Evolutionary conservation across 441 rosid genomes (phyloP), one percentile per base, ranked within the genome.

Genomic region (Melianthus villosus): DNA sequence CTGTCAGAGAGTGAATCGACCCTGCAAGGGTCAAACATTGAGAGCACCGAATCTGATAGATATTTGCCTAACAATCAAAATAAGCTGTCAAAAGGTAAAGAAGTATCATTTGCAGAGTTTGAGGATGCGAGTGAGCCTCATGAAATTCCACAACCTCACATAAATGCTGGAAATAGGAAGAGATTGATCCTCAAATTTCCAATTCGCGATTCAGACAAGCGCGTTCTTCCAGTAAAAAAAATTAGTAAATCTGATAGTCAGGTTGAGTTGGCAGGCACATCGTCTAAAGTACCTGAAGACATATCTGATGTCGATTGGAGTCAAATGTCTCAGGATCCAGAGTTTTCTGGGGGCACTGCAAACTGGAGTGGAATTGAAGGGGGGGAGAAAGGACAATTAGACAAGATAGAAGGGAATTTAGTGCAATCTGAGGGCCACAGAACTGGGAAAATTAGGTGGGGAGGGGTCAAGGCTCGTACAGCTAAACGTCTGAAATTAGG

Each of bases 391-490:
- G 57, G 50, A 45, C 66, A 49, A 50, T 17, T 43, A 29, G 63
- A 55, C 40, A 58, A 42, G 30, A 48, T 42, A 16, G 54, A 41
- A 15, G 31, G 47, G 52, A 48, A 37, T 39, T 37, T 59, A 44
- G 38, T 42, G 51, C 55, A 38, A 41, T 50, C 56, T 11, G 59
- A 62, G 41, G 73, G 72, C 43, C 63, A 40, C 59, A 69, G 41
- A 48, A 61, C 60, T 54, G 75, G 68, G 37, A 65, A 74, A 48
- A 65, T 86, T 48, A 79, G 60, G 56, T 91, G 99, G 99, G 99
- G 93, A 64, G 80, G 73, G 23, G 81, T 57, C 46, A 91, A 55
- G 73, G 77, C 77, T 26, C 95, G 99, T 35, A 67, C 85, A 38
- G 46, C 71, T 20, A 85, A 82, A 66, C 83, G 82, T 39, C 67